phyloP scores from a whole-genome alignment of 2,329 filamentous ascomycete species.

The Neonectria faginata region DNA sequence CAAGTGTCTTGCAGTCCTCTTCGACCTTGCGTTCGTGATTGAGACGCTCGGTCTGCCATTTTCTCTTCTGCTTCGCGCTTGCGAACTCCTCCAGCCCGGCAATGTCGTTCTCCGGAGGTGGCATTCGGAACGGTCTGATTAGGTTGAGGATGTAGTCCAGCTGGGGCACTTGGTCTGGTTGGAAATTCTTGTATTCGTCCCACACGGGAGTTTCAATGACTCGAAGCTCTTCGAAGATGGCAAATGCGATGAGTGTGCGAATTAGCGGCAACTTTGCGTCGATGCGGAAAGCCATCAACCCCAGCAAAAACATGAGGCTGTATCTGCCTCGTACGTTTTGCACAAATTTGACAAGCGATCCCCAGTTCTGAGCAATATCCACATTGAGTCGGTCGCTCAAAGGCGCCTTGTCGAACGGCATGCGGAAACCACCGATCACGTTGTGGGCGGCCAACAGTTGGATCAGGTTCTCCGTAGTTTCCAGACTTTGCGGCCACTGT shows the following conservation, averaged over 20 bases:
- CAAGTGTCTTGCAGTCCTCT: slow-evolving; percentile 40
- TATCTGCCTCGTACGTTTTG: slow-evolving; percentile 29
- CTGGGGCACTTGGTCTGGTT: slow-evolving; percentile 37
- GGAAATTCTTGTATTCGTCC: slow-evolving; percentile 40
- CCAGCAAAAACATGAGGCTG: slow-evolving; percentile 41
- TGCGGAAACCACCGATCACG: slow-evolving; percentile 36
- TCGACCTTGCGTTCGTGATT: slow-evolving; percentile 40
- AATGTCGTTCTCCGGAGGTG: slow-evolving; percentile 21
- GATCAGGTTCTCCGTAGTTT: slow-evolving; percentile 35
- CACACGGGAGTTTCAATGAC: slow-evolving; percentile 32
- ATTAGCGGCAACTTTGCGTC: slow-evolving; percentile 38
- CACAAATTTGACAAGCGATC: slow-evolving; percentile 31
- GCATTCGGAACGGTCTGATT: slow-evolving; percentile 36
- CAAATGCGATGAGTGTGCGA: slow-evolving; percentile 38
- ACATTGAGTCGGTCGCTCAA: slow-evolving; percentile 37
- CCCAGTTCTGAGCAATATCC: slow-evolving; percentile 38
- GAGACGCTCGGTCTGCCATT: slow-evolving; percentile 32
- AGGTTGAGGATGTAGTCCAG: slow-evolving; percentile 34
- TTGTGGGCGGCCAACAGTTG: slow-evolving; percentile 29
- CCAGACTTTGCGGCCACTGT: slow-evolving; percentile 34
- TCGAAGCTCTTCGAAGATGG: slow-evolving; percentile 37
- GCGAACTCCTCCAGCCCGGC: slow-evolving; percentile 33
- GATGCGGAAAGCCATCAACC: slow-evolving; percentile 38
- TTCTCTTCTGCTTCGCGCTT: slow-evolving; percentile 40
- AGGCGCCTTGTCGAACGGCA: slow-evolving; percentile 31